Evolutionary conservation across 805 yeast species (phyloP).

Genomic region (Kregervanrija pseudodelftensis): DNA sequence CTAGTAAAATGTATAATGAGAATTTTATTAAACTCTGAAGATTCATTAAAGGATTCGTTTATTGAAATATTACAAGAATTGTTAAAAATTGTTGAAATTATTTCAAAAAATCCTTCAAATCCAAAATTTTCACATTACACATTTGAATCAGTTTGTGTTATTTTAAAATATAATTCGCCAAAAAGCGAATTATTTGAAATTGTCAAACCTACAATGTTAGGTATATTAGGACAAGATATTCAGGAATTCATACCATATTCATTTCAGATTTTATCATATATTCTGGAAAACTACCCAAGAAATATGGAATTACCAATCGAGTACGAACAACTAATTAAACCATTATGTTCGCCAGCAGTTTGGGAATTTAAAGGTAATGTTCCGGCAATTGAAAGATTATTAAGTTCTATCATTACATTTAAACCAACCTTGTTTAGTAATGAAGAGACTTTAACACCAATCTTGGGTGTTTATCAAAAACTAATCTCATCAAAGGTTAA

Average conservation of each 20-base stretch:
- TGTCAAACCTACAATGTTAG: slow-evolving; percentile 61
- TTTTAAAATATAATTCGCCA: slow-evolving; percentile 46
- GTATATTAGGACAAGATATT: slow-evolving; percentile 71
- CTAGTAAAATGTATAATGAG: slow-evolving; percentile 86
- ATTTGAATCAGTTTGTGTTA: slow-evolving; percentile 80
- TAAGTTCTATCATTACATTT: slow-evolving; percentile 56
- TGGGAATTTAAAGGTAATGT: slow-evolving; percentile 94
- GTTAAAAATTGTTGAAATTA: slow-evolving; percentile 58
- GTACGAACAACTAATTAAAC: slow-evolving; percentile 63
- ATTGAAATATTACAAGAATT: slow-evolving; percentile 54
- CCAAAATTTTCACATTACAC: slow-evolving; percentile 88
- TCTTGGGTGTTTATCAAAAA: slow-evolving; percentile 95
- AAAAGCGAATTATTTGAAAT: slow-evolving; percentile 35
- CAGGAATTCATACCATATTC: slow-evolving; percentile 93
- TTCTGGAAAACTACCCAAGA: slow-evolving; percentile 55
- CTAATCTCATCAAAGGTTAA: slow-evolving; percentile 77
- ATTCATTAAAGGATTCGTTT: slow-evolving; percentile 42
- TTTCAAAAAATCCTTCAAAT: slow-evolving; percentile 87
- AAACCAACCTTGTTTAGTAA: slow-evolving; percentile 34
- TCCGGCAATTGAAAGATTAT: slow-evolving; percentile 82
- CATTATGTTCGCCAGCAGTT: slow-evolving; percentile 79
- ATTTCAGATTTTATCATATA: slow-evolving; percentile 79
- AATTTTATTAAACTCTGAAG: slow-evolving; percentile 65
- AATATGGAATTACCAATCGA: slow-evolving; percentile 50
- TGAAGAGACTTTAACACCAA: slow-evolving; percentile 51